These are phyloP conservation scores for Fusarium globosum DNA, from an alignment of 2,329 filamentous ascomycete species.

Conservation along the genomic window DNA sequence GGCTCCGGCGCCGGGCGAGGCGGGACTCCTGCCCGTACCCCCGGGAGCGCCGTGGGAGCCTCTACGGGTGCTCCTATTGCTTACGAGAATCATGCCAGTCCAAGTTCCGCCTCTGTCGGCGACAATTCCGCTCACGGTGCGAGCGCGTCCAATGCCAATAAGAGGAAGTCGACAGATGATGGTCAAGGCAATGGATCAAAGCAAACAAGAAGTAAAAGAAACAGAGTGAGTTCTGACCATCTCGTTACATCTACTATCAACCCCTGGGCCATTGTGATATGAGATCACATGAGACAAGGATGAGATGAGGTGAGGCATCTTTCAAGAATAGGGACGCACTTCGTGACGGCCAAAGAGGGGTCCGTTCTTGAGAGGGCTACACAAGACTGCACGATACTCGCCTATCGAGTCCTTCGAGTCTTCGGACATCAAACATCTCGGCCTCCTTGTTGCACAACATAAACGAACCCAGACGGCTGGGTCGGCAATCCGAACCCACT, in stretches of 20 bases:
- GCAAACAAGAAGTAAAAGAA: constrained; percentile 70
- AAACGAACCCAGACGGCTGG: constrained; percentile 1
- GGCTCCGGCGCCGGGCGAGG: constrained; percentile 31
- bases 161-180: constrained; percentile 57
- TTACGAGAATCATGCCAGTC: constrained; percentile 50
- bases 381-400: constrained; percentile 12
- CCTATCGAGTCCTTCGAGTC: constrained; percentile 11
- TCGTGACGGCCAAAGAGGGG: not conserved
- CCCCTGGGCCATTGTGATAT: not conserved
- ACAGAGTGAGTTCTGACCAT: constrained; percentile 59
- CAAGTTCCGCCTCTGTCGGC: constrained; percentile 57
- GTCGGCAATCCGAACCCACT: not conserved
- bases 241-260: constrained; percentile 5
- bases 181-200: constrained; percentile 51
- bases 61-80: constrained; percentile 47
- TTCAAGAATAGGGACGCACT: not conserved
- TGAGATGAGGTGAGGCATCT: constrained; percentile 4
- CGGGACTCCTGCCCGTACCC: constrained; percentile 33
- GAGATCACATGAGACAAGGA: constrained; percentile 18
- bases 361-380: not conserved
- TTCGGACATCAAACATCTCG: not conserved
- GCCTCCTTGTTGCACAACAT: constrained; percentile 24
- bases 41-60: constrained; percentile 36
- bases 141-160: constrained; percentile 44
- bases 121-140: constrained; percentile 60